Conservation (phyloP, 345 rosid genomes). For the Boechera retrofracta region DNA sequence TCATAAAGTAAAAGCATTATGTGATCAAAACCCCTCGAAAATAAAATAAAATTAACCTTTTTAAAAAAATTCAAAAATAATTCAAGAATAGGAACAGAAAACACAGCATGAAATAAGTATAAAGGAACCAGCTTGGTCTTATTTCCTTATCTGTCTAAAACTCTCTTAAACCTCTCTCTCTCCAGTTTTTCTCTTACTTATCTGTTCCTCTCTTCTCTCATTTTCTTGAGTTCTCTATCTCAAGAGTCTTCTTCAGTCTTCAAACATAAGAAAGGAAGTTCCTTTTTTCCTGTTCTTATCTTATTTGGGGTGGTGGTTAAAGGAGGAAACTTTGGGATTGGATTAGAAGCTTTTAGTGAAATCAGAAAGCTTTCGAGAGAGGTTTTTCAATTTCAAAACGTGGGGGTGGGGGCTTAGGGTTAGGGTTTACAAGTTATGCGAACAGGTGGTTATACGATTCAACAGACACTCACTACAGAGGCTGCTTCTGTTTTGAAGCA, state of each 20-base stretch:
- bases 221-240: conserved; percentile 13
- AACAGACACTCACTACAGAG: conserved; percentile 97
- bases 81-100: conserved; percentile 38
- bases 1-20: conserved; percentile 49
- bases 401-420: conserved; percentile 63
- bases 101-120: conserved; percentile 48
- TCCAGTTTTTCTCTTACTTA: conserved; percentile 25
- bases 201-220: conserved; percentile 17
- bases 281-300: conserved; percentile 4
- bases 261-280: conserved; percentile 43
- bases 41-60: not conserved
- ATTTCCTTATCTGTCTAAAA: conserved; percentile 45
- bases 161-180: conserved; percentile 41
- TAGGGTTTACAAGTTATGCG: conserved; percentile 86
- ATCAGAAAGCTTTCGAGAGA: conserved; percentile 30
- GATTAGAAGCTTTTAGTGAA: conserved; percentile 10
- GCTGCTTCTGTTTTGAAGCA: conserved; percentile 98
- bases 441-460: conserved; percentile 89
- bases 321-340: conserved; percentile 21
- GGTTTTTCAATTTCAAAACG: conserved; percentile 30
- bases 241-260: conserved; percentile 32
- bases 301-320: conserved; percentile 36
- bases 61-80: conserved; percentile 28
- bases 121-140: conserved; percentile 46
- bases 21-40: conserved; percentile 38